Percentiles rank a stretch among this genome's conserved stretches.
Conservation (phyloP, 495 filamentous ascomycete species). For the Aspergillus nidulans region DNA sequence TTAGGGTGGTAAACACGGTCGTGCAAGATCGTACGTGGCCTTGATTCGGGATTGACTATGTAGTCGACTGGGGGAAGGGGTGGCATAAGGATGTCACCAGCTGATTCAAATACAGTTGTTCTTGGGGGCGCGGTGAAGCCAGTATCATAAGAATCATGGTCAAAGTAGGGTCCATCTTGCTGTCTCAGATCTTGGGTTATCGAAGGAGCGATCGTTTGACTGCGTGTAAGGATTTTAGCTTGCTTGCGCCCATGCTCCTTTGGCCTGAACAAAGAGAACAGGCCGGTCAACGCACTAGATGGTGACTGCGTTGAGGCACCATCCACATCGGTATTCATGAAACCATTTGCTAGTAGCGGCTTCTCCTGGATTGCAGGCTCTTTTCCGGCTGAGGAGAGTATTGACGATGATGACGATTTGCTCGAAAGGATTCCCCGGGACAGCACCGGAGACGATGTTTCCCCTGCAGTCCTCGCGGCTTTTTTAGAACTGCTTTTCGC, state of each 20-base stretch:
- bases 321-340: conserved; percentile 5
- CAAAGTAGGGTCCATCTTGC: conserved; percentile 30
- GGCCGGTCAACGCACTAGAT: conserved; percentile 50
- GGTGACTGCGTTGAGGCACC: conserved; percentile 12
- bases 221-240: conserved; percentile 70
- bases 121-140: conserved; percentile 68
- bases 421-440: background rate
- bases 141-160: conserved; percentile 38
- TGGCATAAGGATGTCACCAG: conserved; percentile 85
- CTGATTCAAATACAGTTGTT: conserved; percentile 92
- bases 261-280: conserved; percentile 62
- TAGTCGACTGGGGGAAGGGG: conserved; percentile 77
- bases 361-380: conserved; percentile 11
- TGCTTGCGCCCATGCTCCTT: conserved; percentile 45
- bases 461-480: conserved; percentile 16
- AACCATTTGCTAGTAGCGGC: conserved; percentile 1
- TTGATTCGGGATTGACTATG: conserved; percentile 72
- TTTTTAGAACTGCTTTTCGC: conserved; percentile 29
- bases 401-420: background rate
- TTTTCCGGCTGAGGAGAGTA: conserved; percentile 6
- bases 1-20: conserved; percentile 90
- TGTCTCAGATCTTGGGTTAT: conserved; percentile 14
- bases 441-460: background rate
- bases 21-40: conserved; percentile 93
- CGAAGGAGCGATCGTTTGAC: conserved; percentile 62